phyloP scores from a whole-genome alignment of 2,329 filamentous ascomycete genomes.

The Fusarium citri region DNA sequence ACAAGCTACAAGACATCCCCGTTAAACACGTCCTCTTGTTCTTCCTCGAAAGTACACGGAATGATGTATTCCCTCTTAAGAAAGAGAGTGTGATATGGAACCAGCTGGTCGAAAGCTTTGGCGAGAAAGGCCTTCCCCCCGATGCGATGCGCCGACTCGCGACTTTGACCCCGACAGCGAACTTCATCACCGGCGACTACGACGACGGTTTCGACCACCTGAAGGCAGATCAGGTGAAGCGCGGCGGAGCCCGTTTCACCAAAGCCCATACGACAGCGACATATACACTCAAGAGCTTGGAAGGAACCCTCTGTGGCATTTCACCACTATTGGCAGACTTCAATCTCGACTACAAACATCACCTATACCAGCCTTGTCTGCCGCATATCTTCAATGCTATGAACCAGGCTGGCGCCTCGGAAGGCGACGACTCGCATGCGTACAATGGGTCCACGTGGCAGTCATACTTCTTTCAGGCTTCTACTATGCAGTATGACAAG shows the following conservation, averaged over 20 bases:
- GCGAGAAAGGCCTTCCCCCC: slow-evolving; percentile 47
- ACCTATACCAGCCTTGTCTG: slow-evolving; percentile 60
- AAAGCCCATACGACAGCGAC: slow-evolving; percentile 57
- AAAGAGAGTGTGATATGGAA: slow-evolving; percentile 53
- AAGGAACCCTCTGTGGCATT: slow-evolving; percentile 57
- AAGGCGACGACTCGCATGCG: slow-evolving; percentile 3
- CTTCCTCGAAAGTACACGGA: slow-evolving; percentile 59
- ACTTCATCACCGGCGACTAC: slow-evolving; percentile 52
- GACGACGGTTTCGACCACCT: slow-evolving; percentile 50
- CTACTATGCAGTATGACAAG: slow-evolving; percentile 50
- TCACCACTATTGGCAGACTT: slow-evolving; percentile 56
- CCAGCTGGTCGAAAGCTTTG: slow-evolving; percentile 47
- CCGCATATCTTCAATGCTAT: slow-evolving; percentile 54
- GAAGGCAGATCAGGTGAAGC: slow-evolving; percentile 25
- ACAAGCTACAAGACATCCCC: slow-evolving; percentile 46
- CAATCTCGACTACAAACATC: slow-evolving; percentile 55
- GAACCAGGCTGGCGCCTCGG: slow-evolving; percentile 40
- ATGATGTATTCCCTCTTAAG: slow-evolving; percentile 59
- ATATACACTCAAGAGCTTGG: slow-evolving; percentile 58
- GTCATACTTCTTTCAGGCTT: slow-evolving; percentile 49
- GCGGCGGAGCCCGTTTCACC: slow-evolving; percentile 55
- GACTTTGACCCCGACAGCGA: slow-evolving; percentile 49
- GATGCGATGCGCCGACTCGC: slow-evolving; percentile 46
- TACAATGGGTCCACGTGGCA: slow-evolving; percentile 47
- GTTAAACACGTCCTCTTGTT: slow-evolving; percentile 58